phyloP scores from a whole-genome alignment of 2,329 filamentous ascomycete species.

The Epichloe glyceriae region DNA sequence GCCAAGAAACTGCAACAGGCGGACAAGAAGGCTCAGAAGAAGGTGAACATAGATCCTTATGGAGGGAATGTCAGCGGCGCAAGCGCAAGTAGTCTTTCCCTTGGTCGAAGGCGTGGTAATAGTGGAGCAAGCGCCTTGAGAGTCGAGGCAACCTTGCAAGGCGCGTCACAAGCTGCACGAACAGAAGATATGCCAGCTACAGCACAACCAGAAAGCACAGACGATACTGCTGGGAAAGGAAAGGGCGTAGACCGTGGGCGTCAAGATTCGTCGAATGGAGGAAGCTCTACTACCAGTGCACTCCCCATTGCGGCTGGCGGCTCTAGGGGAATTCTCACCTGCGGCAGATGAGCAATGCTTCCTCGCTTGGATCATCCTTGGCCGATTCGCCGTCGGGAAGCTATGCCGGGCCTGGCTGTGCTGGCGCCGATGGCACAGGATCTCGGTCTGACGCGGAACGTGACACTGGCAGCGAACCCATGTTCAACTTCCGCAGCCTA shows the following conservation, averaged over 20 bases:
- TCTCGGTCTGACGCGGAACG: conserved; percentile 38
- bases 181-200: conserved; percentile 11
- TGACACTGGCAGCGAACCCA: conserved; percentile 50
- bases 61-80: conserved; percentile 25
- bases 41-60: conserved; percentile 30
- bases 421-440: conserved; percentile 22
- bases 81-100: conserved; percentile 51
- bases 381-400: conserved; percentile 51
- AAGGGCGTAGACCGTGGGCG: conserved; percentile 51
- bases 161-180: conserved; percentile 22
- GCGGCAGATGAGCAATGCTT: conserved; percentile 75
- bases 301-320: conserved; percentile 36
- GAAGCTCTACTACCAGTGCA: conserved; percentile 23
- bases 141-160: conserved; percentile 39
- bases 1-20: conserved; percentile 78
- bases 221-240: conserved; percentile 41
- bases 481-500: conserved; percentile 86
- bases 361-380: conserved; percentile 67
- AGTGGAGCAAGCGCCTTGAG: conserved; percentile 47
- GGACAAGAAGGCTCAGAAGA: conserved; percentile 64
- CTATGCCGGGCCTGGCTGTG: conserved; percentile 25
- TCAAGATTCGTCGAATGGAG: conserved; percentile 12
- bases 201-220: conserved; percentile 18
- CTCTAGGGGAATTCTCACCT: conserved; percentile 54
- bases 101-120: conserved; percentile 46